phyloP scores from a whole-genome alignment of 441 rosid genomes.

The Populus hybrid region DNA sequence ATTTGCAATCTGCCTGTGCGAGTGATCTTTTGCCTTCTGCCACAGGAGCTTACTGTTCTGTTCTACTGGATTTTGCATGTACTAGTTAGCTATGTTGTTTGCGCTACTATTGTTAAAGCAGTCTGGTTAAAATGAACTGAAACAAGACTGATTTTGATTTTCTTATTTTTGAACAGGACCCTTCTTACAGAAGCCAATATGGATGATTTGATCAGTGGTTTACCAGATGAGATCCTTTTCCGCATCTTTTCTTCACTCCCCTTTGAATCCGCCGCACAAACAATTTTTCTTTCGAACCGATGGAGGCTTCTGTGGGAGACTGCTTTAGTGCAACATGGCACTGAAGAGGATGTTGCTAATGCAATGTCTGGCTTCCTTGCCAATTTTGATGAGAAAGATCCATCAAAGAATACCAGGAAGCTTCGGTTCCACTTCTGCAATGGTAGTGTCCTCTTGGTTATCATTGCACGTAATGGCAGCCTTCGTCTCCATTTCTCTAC shows the following conservation, averaged over 20 bases:
- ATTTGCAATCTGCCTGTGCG: not conserved
- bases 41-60: not conserved
- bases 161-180: not conserved
- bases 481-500: constrained; percentile 40
- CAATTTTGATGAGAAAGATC: constrained; percentile 42
- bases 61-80: not conserved
- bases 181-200: constrained; percentile 14
- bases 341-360: constrained; percentile 28
- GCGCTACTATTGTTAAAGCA: not conserved
- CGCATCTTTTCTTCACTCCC: constrained; percentile 53
- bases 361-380: constrained; percentile 40
- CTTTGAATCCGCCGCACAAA: constrained; percentile 52
- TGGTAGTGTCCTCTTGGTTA: constrained; percentile 31
- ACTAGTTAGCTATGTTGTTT: not conserved
- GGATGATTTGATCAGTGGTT: constrained; percentile 39
- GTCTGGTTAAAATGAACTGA: not conserved
- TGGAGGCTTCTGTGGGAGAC: constrained; percentile 49
- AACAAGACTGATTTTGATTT: not conserved
- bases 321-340: constrained; percentile 43
- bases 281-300: constrained; percentile 44
- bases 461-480: constrained; percentile 38
- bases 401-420: constrained; percentile 40
- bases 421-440: constrained; percentile 38
- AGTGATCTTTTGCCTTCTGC: not conserved
- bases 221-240: constrained; percentile 57